Base-by-base conservation (phyloP, 768 basidiomycete genomes). In the Phylloporus scabripes region DNA sequence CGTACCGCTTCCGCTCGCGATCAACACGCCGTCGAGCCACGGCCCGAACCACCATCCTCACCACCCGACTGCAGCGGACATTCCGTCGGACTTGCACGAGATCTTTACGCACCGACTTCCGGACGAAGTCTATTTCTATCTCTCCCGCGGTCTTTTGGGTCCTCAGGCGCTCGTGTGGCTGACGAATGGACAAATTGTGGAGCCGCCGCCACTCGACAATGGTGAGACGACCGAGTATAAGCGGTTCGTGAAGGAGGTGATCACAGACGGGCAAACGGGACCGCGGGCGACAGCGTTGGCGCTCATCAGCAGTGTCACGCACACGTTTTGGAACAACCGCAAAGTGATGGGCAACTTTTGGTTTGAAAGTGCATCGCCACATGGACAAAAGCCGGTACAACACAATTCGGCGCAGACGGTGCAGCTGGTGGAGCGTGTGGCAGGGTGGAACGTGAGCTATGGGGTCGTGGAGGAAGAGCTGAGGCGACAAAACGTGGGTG, bases 111-210 rank as follows among this genome's bases (percentile, higher is more conserved):
- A 90, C 67, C 85, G 92, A 39, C 76, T 99, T 21, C 95, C 95
- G 1, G 96, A 98, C 66, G 93, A 98, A 65, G 78, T 97, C 50
- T 98, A 94, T 72, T 97, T 85, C 68, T 96, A 97, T 66, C 79
- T 98, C 55, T 96, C 92, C 33, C 85, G 92, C 15, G 95, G 96
- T 5, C 78, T 98, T 12, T 65, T 97, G 45, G 83, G 84, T 8
- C 91, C 95, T 0, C 89, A 92, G 58, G 83, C 92, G 9, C 78
- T 98, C 20, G 87, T 93, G n/a, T 96, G 95, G 89, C 80, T 99
- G 50, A 92, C 91, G 14, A 82, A 78, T 21, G 92, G 92, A 14
- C 83, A 85, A 65, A 80, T 95, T 52, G 72, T 86, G 42, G 90
- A 97, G 63, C 83, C 83, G 48, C 83, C 87, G 4, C 95, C 96